These are phyloP conservation scores for Botrytis sinoallii DNA, from an alignment of 2,329 filamentous ascomycete genomes.

Conservation along the genomic window DNA sequence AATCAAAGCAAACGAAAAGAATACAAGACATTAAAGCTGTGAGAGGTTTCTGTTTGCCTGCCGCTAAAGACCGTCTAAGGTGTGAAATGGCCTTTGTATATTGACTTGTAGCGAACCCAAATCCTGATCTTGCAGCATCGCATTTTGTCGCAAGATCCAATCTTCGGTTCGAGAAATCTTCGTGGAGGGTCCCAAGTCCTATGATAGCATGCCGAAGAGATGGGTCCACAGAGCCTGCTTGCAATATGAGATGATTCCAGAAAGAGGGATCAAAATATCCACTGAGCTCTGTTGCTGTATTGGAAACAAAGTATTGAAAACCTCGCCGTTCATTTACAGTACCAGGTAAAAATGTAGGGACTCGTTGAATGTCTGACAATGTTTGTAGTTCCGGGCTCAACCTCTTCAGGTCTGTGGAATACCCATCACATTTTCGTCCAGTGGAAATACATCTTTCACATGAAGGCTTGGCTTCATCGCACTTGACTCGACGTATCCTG, in stretches of 20 bases:
- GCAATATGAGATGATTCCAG: constrained; percentile 34
- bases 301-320: constrained; percentile 32
- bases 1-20: constrained; percentile 36
- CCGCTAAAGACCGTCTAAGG: constrained; percentile 28
- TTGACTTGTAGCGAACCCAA: constrained; percentile 32
- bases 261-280: constrained; percentile 33
- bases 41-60: constrained; percentile 29
- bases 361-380: constrained; percentile 22
- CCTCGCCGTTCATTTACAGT: constrained; percentile 30
- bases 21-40: constrained; percentile 35
- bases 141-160: constrained; percentile 17
- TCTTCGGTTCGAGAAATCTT: constrained; percentile 30
- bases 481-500: constrained; percentile 24
- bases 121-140: constrained; percentile 17
- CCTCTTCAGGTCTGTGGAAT: constrained; percentile 3
- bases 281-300: constrained; percentile 31
- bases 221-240: constrained; percentile 30
- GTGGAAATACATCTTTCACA: constrained; percentile 21
- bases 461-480: constrained; percentile 22
- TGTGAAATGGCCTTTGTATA: constrained; percentile 35
- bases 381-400: constrained; percentile 10
- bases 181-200: constrained; percentile 34
- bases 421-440: constrained; percentile 22
- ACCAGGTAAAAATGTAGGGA: constrained; percentile 28
- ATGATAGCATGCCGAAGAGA: constrained; percentile 35